Base-by-base conservation (phyloP, 805 yeast species). In the Allodekkera sacchari region DNA sequence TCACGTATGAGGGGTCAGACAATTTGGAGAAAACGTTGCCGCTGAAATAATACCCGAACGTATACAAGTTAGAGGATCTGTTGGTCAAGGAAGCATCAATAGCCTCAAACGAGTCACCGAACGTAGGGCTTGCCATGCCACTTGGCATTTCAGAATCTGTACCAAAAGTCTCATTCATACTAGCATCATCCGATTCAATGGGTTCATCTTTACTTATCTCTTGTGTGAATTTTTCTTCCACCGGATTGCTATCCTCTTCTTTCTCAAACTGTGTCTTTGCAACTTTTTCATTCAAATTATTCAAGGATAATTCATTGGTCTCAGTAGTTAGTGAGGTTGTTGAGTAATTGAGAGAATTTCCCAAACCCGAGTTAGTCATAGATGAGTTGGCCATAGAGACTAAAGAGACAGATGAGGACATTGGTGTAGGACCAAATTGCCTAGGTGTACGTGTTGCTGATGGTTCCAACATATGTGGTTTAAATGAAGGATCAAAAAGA, bases 401-500 rank as follows among this genome's bases (percentile, higher is more conserved):
- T 6, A 45, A 25, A 1, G 57, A 51, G 11, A 45, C 38, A 2
- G 44, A 30, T 2, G 56, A 43, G 2, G 52, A 43, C 28, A 45
- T 20, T 4, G 45, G 37, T 1, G 38, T 13, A 1, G 36, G 26
- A n/a, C 27, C 21, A 16, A 12, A 5, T n/a, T n/a, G 10, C 13
- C 21, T 7, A 23, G 28, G 5, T 18, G 24, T 3, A 24, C n/a
- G n/a, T n/a, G n/a, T n/a, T n/a, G n/a, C n/a, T n/a, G n/a, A n/a
- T 9, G 33, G 33, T 12, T 30, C 28, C 11, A 30, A 24, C 28
- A 25, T 23, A 15, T 30, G 33, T 2, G 33, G 33, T 18, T 33
- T 39, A 27, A 39, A 80, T 10, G 77, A 74, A 0, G 94, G 83
- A 48, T 85, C 95, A 44, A 83, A 72, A 22, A 87, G 57, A 27